Conservation (phyloP, 495 filamentous ascomycete genomes). For the Peziza echinospora region DNA sequence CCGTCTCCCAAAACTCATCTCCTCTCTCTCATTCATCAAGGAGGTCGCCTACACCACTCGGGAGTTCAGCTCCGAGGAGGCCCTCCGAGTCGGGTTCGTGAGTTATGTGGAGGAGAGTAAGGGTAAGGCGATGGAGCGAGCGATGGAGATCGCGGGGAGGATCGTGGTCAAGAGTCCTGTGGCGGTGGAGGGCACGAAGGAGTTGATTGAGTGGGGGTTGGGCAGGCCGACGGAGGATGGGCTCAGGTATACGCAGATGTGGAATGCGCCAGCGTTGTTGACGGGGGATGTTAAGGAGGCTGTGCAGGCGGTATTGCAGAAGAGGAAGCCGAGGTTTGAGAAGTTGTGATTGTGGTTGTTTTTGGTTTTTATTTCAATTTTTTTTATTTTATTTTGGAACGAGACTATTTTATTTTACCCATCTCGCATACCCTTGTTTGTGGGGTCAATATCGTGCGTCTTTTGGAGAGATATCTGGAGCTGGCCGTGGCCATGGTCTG, state of each 20-base stretch:
- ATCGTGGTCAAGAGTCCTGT: slow-evolving; percentile 74
- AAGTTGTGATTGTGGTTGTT: slow-evolving; percentile 43
- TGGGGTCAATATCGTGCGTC: no score
- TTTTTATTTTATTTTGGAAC: not conserved
- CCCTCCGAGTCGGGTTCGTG: slow-evolving; percentile 62
- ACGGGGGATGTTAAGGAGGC: slow-evolving; percentile 55
- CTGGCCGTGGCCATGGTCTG: no score
- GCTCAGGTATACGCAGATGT: slow-evolving; percentile 61
- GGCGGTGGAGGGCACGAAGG: slow-evolving; percentile 82
- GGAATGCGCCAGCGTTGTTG: slow-evolving; percentile 72
- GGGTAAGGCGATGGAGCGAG: slow-evolving; percentile 36
- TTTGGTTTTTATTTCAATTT: not conserved
- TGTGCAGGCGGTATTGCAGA: slow-evolving; percentile 52
- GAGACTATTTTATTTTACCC: not conserved
- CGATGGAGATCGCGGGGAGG: slow-evolving; percentile 39
- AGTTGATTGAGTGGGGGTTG: slow-evolving; percentile 66
- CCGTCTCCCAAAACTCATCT: slow-evolving; percentile 67
- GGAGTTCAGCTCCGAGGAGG: slow-evolving; percentile 58
- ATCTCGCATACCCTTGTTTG: not conserved
- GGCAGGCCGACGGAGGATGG: slow-evolving; percentile 61
- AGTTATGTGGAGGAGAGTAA: slow-evolving; percentile 51
- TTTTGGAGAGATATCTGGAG: no score
- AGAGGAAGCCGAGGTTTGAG: slow-evolving; percentile 61
- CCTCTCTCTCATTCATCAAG: slow-evolving; percentile 66
- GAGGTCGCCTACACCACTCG: slow-evolving; percentile 66